These are phyloP conservation scores for Neurospora sp. DNA, from an alignment of 495 filamentous ascomycete genomes.

Conservation along the genomic window DNA sequence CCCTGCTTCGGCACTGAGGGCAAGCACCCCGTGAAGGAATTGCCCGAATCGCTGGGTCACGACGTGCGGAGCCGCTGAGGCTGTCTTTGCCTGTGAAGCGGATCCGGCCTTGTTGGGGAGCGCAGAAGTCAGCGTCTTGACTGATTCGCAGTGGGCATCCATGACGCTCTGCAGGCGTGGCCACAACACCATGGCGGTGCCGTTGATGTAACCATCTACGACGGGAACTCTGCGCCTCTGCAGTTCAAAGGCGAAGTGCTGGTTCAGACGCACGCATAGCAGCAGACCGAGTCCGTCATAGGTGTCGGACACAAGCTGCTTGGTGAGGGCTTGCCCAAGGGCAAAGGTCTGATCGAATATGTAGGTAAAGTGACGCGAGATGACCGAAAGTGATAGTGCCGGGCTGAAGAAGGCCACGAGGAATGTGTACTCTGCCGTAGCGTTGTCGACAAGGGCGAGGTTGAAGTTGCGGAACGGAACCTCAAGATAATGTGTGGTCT, in stretches of 20 bases:
- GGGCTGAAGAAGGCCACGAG: slow-evolving; percentile 79
- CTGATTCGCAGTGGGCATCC: slow-evolving; percentile 82
- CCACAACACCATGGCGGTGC: slow-evolving; percentile 91
- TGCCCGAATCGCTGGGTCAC: slow-evolving; percentile 89
- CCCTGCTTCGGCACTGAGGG: slow-evolving; percentile 72
- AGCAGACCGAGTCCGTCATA: slow-evolving; percentile 79
- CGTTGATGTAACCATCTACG: slow-evolving; percentile 86
- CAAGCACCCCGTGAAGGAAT: slow-evolving; percentile 73
- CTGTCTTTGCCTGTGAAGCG: slow-evolving; percentile 47
- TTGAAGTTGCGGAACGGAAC: slow-evolving; percentile 89
- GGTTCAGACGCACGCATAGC: slow-evolving; percentile 86
- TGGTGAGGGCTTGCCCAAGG: slow-evolving; percentile 67
- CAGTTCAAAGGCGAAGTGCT: slow-evolving; percentile 84
- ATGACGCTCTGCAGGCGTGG: slow-evolving; percentile 89
- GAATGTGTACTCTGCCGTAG: slow-evolving; percentile 90
- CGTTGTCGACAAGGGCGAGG: slow-evolving; percentile 85
- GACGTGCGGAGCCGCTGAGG: slow-evolving; percentile 80
- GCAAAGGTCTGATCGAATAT: slow-evolving; percentile 81
- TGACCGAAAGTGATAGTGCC: slow-evolving; percentile 43
- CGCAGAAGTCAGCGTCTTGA: slow-evolving; percentile 49
- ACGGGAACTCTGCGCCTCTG: slow-evolving; percentile 85
- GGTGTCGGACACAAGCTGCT: slow-evolving; percentile 61
- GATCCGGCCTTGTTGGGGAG: slow-evolving; percentile 36
- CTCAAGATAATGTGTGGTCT: slow-evolving; percentile 76
- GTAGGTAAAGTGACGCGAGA: slow-evolving; percentile 57